Evolutionary conservation across 305 asterid genomes (phyloP).

Genomic region (Ajuga reptans): DNA sequence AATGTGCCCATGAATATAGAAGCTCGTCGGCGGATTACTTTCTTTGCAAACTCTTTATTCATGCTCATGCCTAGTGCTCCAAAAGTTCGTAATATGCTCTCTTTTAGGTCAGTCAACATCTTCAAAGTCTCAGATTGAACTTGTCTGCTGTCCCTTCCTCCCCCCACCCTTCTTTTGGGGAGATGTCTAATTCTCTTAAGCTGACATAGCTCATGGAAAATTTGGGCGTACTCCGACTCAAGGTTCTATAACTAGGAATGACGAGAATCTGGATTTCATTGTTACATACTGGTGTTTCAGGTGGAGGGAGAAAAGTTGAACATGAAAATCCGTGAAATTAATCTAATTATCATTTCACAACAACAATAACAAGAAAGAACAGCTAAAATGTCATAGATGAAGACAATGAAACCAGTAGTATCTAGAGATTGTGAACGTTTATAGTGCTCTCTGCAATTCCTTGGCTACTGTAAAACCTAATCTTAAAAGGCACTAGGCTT

Average conservation of each 20-base stretch:
- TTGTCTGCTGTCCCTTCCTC: slow-evolving; percentile 3
- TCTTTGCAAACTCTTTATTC: slow-evolving; percentile 91
- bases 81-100: slow-evolving; percentile 90
- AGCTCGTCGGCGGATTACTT: slow-evolving; percentile 91
- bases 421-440: neutral
- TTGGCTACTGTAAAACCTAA: neutral
- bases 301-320: neutral
- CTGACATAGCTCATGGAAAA: slow-evolving; percentile 4
- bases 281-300: neutral
- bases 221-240: slow-evolving; percentile 3
- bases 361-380: neutral
- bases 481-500: neutral
- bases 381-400: neutral
- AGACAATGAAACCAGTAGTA: neutral
- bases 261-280: neutral
- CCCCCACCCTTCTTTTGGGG: too few species aligned
- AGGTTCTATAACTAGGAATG: neutral
- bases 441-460: neutral
- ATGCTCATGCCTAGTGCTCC: slow-evolving; percentile 98
- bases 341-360: neutral
- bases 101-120: slow-evolving; percentile 71
- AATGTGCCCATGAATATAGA: slow-evolving; percentile 92
- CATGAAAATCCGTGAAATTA: slow-evolving; percentile 1
- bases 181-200: slow-evolving; percentile 7
- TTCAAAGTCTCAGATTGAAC: slow-evolving; percentile 11